Base-by-base conservation (phyloP, 139 green algal species). In the Volvox reticuliferus region DNA sequence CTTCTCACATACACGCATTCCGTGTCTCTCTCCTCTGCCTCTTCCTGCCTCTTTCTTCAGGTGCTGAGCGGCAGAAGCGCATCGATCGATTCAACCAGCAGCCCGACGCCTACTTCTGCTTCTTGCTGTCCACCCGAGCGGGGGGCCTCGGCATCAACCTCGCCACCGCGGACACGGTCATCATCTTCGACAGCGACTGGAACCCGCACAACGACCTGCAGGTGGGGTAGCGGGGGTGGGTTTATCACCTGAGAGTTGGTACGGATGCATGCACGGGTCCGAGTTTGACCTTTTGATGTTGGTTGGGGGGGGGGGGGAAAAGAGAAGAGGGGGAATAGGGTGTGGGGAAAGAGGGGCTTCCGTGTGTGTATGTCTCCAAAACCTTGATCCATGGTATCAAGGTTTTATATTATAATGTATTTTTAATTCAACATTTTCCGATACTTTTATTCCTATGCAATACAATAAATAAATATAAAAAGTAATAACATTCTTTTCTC, bases 141-240 rank as follows among this genome's bases (percentile, higher is more conserved):
- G 98, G 98, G 33, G 98, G 98, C 78, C 96, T 99, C 89, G 98
- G 93, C 78, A 99, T 99, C 95, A 99, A 99, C 96, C 94, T 99
- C 71, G 97, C 97, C 77, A 99, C 98, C 30, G 98, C 98, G 24
- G 98, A 99, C 93, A 98, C 98, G 44, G 98, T 99, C 14, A 93
- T 99, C 44, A 94, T 99, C 76, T 99, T 98, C 88, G 98, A 99
- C 95, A 97, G 92, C 36, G 77, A 62, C 75, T 96, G 98, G 91
- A 97, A 97, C 93, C 96, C 96, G 0, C 95, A 97, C 93, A 98
- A 97, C 88, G 96, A 98, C 94, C 82, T 97, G 88, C 95, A 97
- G 91, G 93, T 98, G 68, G 97, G 97, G 5, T 96, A 98, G 94
- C 44, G 17, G 71, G 71, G 35, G 67, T 75, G 67, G 9, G 67